Evolutionary conservation across 1,139 yeast species (phyloP), one percentile per base, ranked within the genome.

Genomic region (Neolecta irregularis): DNA sequence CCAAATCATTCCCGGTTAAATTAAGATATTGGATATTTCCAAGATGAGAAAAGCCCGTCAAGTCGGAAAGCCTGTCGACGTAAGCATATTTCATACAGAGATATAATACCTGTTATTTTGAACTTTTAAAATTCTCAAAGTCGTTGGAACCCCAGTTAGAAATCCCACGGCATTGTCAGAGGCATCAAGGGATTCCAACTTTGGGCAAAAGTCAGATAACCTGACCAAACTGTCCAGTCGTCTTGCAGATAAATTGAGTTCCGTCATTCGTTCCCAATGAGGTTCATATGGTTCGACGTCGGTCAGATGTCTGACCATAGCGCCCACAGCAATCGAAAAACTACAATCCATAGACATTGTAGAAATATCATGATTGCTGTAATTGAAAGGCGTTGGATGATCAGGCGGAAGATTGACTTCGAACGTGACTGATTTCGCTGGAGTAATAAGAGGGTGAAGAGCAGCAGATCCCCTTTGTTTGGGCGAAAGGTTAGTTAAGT

Each of bases 131-230:
- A 41, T 44, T 22, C 50, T 44, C n/a, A 57, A 30, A 2, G 51
- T 35, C 1, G 40, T 17, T 2, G 62, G 58, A 3, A 57, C 41
- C 1, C 64, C 65, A 11, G 56, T 54, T 31, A 60, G 46, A 25
- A 48, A 53, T 1, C 53, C 49, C 21, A 62, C 43, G 7, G 43
- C 41, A 37, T 62, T 61, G 20, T 47, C 43, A n/a, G 51, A 44
- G 4, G 55, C 48, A 32, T 56, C 48, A 6, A 62, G 43, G 2
- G 44, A 42, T 15, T 39, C 45, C 22, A 61, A 42, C 6, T 45
- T 44, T 6, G 65, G 65, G 32, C 62, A 48, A 37, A 57, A 49
- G 23, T 56, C 55, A 4, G 51, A 50, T 16, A 62, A 48, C 15
- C 54, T 47, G 13, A 50, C 47, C 11, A 61, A 44, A 2, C 58